phyloP scores from a whole-genome alignment of 495 filamentous ascomycete species.

The Chaetomium cochliodes region DNA sequence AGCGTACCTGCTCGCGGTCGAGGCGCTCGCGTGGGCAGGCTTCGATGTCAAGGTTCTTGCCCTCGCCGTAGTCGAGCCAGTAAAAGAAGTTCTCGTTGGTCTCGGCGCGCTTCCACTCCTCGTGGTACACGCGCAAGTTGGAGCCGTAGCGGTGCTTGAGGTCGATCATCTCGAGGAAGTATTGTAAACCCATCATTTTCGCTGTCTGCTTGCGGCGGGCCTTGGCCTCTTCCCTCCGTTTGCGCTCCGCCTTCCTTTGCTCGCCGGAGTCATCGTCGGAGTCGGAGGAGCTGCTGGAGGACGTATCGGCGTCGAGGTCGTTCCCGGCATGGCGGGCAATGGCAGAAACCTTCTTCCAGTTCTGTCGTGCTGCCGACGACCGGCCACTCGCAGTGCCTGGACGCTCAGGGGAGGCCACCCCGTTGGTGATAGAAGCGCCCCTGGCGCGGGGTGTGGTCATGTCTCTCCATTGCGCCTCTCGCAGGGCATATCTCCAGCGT shows the following conservation, averaged over 20 bases:
- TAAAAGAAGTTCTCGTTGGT: conserved; percentile 91
- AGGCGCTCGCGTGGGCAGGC: conserved; percentile 63
- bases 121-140: conserved; percentile 81
- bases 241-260: conserved; percentile 38
- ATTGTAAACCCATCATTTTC: conserved; percentile 81
- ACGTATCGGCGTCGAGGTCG: conserved; percentile 51
- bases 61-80: conserved; percentile 87
- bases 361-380: conserved; percentile 51
- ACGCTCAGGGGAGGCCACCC: conserved; percentile 9
- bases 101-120: conserved; percentile 71
- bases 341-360: conserved; percentile 71
- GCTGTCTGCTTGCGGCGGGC: conserved; percentile 54
- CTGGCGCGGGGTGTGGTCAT: conserved; percentile 51
- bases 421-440: conserved; percentile 20
- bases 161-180: conserved; percentile 94
- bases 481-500: conserved; percentile 66
- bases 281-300: conserved; percentile 17
- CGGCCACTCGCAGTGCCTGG: background rate
- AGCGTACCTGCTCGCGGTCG: conserved; percentile 69
- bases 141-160: conserved; percentile 82
- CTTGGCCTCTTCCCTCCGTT: conserved; percentile 47
- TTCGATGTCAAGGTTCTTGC: conserved; percentile 56
- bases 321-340: conserved; percentile 70
- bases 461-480: conserved; percentile 62
- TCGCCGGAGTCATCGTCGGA: conserved; percentile 32